Base-by-base conservation (phyloP, 129 eudicot species). In the Tanacetum coccineum region DNA sequence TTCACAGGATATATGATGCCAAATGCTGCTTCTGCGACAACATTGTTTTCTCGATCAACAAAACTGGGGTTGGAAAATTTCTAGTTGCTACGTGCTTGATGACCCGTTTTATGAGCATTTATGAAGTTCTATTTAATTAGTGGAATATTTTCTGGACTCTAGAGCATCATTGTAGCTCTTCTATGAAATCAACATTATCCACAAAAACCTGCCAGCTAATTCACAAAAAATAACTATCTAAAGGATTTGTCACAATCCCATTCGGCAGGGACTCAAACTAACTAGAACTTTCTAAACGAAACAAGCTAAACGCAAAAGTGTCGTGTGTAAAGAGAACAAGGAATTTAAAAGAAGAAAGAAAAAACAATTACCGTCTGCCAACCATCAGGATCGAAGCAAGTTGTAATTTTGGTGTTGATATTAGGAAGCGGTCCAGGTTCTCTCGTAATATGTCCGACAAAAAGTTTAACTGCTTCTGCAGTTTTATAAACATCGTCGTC, bases 321-420 rank as follows among this genome's bases (percentile, higher is more conserved):
- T 4, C n/a, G n/a, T 13, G 6, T 28, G 32, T 28, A 13, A 13
- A 47, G 13, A 0, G 17, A 47, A 12, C n/a, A 4, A 13, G 0
- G n/a, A n/a, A 13, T n/a, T 4, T 52, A 52, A 17, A 6, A 3
- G 10, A 52, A 6, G 19, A 52, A 52, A 60, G 36, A 28, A 5
- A 60, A 3, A 60, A 30, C 28, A 6, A 72, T 78, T 88, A 92
- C 98, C 69, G 96, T 66, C 62, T 88, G 86, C 96, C 96, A 92
- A 69, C 26, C 26, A 22, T 22, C 26, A 22, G 26, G 1, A 22
- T 22, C 26, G 1, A 22, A 22, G 26, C 26, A 22, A 0, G 26
- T 2, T 22, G 26, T 22, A 22, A 22, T 22, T 22, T 22, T 22
- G 26, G 26, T 22, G 26, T 22, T 22, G 26, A 22, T 22, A 22